Conservation (phyloP, 2,329 filamentous ascomycete species). For the Fusarium aywerte region DNA sequence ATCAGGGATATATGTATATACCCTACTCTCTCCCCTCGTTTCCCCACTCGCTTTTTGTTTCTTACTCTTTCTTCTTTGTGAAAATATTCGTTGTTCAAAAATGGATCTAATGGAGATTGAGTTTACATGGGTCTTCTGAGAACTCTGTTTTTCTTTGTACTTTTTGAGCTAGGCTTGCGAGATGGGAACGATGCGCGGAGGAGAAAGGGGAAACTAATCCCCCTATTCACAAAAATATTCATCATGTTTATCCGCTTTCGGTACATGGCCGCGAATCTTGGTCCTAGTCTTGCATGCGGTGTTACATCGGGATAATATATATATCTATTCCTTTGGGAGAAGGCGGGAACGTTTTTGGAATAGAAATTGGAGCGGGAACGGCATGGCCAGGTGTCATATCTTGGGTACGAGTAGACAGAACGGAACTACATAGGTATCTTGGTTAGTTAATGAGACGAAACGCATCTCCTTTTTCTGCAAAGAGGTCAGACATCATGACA, state of each 20-base stretch:
- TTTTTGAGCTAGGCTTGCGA: constrained; percentile 36
- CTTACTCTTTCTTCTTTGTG: constrained; percentile 26
- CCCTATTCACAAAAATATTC: neutral
- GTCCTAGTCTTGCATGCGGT: constrained; percentile 37
- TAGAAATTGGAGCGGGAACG: constrained; percentile 20
- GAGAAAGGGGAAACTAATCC: constrained; percentile 1
- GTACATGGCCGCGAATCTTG: constrained; percentile 39
- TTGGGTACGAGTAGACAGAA: constrained; percentile 24
- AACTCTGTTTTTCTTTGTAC: constrained; percentile 37
- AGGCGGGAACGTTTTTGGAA: constrained; percentile 7
- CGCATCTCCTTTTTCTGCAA: constrained; percentile 24
- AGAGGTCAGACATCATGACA: neutral
- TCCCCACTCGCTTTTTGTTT: constrained; percentile 23
- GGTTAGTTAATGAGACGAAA: constrained; percentile 35
- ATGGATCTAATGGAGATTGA: constrained; percentile 22
- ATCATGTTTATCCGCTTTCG: constrained; percentile 16
- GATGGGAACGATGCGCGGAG: constrained; percentile 19
- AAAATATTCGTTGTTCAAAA: constrained; percentile 15
- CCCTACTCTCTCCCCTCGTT: constrained; percentile 7
- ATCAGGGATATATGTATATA: constrained; percentile 18
- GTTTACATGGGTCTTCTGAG: constrained; percentile 5
- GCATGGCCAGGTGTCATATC: constrained; percentile 5
- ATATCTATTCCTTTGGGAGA: constrained; percentile 9
- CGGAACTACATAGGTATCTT: constrained; percentile 6
- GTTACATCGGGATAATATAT: constrained; percentile 41